These are phyloP conservation scores for Helotiales sp. DNA, from an alignment of 2,329 filamentous ascomycete genomes.

Conservation along the genomic window DNA sequence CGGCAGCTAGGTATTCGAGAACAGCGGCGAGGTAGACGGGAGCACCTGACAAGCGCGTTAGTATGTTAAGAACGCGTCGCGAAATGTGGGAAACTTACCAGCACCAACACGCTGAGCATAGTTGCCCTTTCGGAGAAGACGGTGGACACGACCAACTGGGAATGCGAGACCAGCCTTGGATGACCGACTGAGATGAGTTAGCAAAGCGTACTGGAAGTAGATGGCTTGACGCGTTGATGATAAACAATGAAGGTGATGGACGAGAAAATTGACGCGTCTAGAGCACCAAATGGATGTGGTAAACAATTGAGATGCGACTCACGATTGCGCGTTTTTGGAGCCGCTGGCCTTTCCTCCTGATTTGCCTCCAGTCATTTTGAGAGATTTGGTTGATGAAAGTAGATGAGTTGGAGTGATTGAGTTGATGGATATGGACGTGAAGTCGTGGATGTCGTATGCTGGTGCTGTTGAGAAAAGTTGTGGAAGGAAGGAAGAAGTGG, in stretches of 20 bases:
- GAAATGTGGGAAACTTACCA: conserved; percentile 51
- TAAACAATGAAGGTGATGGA: conserved; percentile 12
- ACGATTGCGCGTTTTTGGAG: conserved; percentile 99
- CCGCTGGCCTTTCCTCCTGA: conserved; percentile 99
- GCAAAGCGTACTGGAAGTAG: conserved; percentile 26
- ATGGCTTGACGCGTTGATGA: neutral
- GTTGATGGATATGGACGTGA: conserved; percentile 10
- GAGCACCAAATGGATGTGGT: conserved; percentile 4
- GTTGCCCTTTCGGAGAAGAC: conserved; percentile 98
- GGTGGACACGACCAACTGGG: conserved; percentile 98
- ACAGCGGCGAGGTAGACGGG: conserved; percentile 97
- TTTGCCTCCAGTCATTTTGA: conserved; percentile 99
- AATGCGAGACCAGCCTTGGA: conserved; percentile 99
- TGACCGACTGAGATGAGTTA: conserved; percentile 71
- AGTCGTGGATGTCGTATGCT: conserved; percentile 15
- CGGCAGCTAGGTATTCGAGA: conserved; percentile 96
- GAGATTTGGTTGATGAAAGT: conserved; percentile 42
- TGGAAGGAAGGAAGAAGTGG: neutral
- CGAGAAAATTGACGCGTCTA: conserved; percentile 43
- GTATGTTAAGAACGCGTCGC: conserved; percentile 20
- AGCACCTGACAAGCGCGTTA: conserved; percentile 54
- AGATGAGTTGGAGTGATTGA: conserved; percentile 31
- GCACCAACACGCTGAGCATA: conserved; percentile 99
- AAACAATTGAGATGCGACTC: conserved; percentile 49
- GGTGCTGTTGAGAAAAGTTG: neutral